Percentiles rank a stretch among this genome's conserved stretches.
Evolutionary conservation across 192 early-diverging fungal genomes (phyloP).

Genomic region (Diversispora eburnea): DNA sequence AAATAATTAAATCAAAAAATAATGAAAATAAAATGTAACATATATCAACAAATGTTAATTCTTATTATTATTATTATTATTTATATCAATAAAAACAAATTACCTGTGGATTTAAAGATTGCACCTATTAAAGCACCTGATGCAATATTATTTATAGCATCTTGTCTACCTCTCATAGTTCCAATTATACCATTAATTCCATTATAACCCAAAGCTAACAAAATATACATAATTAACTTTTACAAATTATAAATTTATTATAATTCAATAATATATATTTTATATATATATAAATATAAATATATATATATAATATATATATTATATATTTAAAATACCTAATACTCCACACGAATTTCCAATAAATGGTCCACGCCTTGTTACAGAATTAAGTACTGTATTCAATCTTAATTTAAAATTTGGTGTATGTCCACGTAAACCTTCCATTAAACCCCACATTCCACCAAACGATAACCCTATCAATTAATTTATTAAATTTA

Average conservation of each 20-base stretch:
- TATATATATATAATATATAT: background rate
- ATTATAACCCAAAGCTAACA: slow-evolving; percentile 75
- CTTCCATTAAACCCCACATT: slow-evolving; percentile 72
- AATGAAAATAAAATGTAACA: background rate
- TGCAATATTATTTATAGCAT: slow-evolving; percentile 63
- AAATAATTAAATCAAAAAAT: slow-evolving; percentile 24
- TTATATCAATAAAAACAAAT: background rate
- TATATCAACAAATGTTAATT: background rate
- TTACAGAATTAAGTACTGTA: slow-evolving; percentile 77
- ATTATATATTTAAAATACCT: slow-evolving; percentile 33
- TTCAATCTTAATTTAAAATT: slow-evolving; percentile 78
- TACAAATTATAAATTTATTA: background rate
- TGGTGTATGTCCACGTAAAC: slow-evolving; percentile 55
- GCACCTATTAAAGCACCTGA: slow-evolving; percentile 73
- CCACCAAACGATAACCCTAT: slow-evolving; percentile 63
- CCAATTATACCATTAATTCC: slow-evolving; percentile 66
- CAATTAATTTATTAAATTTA: background rate
- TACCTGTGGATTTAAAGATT: slow-evolving; percentile 71
- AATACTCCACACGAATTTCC: slow-evolving; percentile 79
- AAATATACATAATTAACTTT: background rate
- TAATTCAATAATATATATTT: background rate
- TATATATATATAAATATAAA: background rate
- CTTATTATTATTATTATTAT: no score
- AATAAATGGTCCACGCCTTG: slow-evolving; percentile 78
- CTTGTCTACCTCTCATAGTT: slow-evolving; percentile 56